These are phyloP conservation scores for Fusarium bulbicola DNA, from an alignment of 2,329 filamentous ascomycete genomes.

Conservation along the genomic window DNA sequence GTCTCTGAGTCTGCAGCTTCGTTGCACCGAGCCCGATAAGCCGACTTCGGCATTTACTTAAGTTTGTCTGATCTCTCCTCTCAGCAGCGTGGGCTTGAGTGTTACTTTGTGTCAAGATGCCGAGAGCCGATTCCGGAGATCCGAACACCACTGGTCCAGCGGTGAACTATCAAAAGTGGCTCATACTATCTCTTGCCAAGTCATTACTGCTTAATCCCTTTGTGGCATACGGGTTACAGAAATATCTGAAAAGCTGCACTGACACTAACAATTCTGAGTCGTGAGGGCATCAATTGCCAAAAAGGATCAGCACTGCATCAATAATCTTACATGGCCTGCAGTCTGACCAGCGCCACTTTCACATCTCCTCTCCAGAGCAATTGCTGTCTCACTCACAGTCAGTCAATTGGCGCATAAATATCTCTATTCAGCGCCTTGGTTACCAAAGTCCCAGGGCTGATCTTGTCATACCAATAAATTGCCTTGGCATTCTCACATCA, in stretches of 20 bases:
- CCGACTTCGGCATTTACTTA: background rate
- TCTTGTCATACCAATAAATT: background rate
- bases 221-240: background rate
- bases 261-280: background rate
- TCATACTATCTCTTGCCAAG: background rate
- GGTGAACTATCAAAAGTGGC: background rate
- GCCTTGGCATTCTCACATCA: slow-evolving; percentile 15
- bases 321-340: background rate
- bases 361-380: background rate
- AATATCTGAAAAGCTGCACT: too few species aligned
- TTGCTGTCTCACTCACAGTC: background rate
- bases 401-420: too few species aligned
- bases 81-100: too few species aligned
- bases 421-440: too few species aligned
- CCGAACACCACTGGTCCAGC: background rate
- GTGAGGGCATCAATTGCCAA: background rate
- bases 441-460: background rate
- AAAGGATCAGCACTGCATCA: background rate
- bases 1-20: too few species aligned
- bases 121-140: background rate
- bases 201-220: background rate
- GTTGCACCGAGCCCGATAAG: background rate
- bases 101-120: background rate
- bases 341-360: background rate
- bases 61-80: too few species aligned